These are phyloP conservation scores for Candida rishiriensis DNA, from an alignment of 805 yeast species.

Conservation along the genomic window DNA sequence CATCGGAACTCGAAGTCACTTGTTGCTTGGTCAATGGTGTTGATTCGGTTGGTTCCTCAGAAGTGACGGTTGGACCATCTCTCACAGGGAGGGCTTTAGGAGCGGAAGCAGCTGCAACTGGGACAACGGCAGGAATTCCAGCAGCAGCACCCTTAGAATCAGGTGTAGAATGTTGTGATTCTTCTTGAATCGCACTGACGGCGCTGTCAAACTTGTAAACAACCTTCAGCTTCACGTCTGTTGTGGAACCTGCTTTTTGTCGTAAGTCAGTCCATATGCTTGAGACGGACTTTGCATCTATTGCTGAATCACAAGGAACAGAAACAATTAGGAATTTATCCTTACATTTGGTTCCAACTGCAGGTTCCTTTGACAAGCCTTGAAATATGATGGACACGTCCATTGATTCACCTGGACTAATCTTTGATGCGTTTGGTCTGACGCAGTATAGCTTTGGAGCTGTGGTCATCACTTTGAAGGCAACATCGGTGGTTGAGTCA, in stretches of 20 bases:
- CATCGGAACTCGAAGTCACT: no score
- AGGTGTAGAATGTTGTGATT: slow-evolving; percentile 17
- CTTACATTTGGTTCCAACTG: slow-evolving; percentile 69
- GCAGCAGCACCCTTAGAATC: slow-evolving; percentile 13
- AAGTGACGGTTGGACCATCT: no score
- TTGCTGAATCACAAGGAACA: slow-evolving; percentile 63
- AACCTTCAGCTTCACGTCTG: slow-evolving; percentile 30
- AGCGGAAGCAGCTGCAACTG: not conserved
- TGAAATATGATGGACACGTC: slow-evolving; percentile 81
- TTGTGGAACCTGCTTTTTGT: slow-evolving; percentile 41
- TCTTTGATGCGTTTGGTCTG: slow-evolving; percentile 85
- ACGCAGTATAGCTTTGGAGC: slow-evolving; percentile 95
- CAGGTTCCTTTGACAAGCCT: slow-evolving; percentile 74
- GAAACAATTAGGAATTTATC: slow-evolving; percentile 92
- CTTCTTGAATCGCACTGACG: slow-evolving; percentile 30
- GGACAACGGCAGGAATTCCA: not conserved
- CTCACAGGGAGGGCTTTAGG: no score
- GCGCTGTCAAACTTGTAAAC: slow-evolving; percentile 25
- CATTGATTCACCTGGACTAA: slow-evolving; percentile 68
- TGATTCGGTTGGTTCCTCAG: no score
- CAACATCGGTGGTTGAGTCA: slow-evolving; percentile 52
- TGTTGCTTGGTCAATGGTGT: no score
- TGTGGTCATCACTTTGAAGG: slow-evolving; percentile 96
- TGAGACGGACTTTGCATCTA: slow-evolving; percentile 53
- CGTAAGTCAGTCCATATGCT: slow-evolving; percentile 72